phyloP scores from a whole-genome alignment of 176 grass and related monocot species.

The Cenchrus americanus region DNA sequence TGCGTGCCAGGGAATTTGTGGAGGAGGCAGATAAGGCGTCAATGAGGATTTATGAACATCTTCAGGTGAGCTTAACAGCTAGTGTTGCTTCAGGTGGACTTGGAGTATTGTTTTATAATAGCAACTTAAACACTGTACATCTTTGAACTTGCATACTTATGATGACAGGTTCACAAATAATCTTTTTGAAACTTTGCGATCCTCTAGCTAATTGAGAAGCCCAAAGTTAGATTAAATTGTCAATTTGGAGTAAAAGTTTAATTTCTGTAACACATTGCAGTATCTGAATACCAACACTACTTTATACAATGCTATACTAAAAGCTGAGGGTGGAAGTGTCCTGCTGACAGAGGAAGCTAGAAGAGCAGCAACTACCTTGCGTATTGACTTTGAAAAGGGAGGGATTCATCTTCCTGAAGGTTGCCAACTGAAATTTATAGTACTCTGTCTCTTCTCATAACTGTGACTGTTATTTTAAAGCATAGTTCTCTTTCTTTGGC shows the following conservation, averaged over 20 bases:
- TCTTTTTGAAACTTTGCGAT: background rate
- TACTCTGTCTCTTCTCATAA: constrained; percentile 16
- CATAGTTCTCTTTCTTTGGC: constrained; percentile 39
- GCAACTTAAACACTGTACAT: background rate
- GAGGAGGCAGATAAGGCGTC: constrained; percentile 89
- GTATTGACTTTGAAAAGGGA: constrained; percentile 90
- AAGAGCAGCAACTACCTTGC: constrained; percentile 69
- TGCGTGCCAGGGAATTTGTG: constrained; percentile 73
- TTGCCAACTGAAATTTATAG: constrained; percentile 39
- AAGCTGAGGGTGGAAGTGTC: constrained; percentile 67
- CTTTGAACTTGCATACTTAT: background rate
- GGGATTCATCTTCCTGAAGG: constrained; percentile 90
- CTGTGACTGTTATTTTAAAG: constrained; percentile 2
- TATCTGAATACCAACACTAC: constrained; percentile 80
- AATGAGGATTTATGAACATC: constrained; percentile 83
- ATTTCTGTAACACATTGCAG: constrained; percentile 56
- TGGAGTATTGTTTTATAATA: background rate
- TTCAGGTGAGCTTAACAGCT: constrained; percentile 56
- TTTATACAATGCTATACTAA: constrained; percentile 83
- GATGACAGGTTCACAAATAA: background rate
- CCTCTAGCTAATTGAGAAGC: background rate
- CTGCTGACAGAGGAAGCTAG: constrained; percentile 73
- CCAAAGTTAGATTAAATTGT: background rate
- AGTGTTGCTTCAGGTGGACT: background rate
- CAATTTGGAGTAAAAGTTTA: constrained; percentile 12